Evolutionary conservation across 176 grass and related monocot genomes (phyloP), one percentile per base, ranked within the genome.

Genomic region (Hyparrhenia diplandra): DNA sequence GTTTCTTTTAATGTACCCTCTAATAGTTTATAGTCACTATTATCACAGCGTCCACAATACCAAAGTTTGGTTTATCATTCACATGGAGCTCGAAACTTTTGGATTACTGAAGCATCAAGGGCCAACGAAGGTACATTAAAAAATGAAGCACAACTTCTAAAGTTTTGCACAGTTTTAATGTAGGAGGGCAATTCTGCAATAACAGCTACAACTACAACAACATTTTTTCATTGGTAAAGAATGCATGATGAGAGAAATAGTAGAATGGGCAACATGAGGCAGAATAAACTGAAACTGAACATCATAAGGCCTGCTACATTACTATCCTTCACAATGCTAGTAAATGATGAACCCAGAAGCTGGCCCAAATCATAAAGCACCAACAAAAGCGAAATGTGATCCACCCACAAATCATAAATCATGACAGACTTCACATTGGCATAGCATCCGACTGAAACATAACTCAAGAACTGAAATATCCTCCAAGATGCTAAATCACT

Each of bases 311-410:
- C 27, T 20, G 0, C 6, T 23, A 46, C 1, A 13, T 6, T 8
- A 20, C 24, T 63, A 80, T 64, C 52, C 40, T 55, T 43, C 55
- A 39, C 30, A 73, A 78, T n/a, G 35, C 34, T 52, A 69, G 39
- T 18, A 51, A 61, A 49, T 27, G 17, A 68, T 40, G 1, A 49
- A 70, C 6, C 8, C 27, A 51, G 39, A 11, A 79, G 62, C 18
- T 77, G 73, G 4, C 29, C n/a, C 4, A 43, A 58, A 54, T 79
- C 5, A 20, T 52, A n/a, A 39, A 74, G 35, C 49, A 79, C 21
- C 36, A 71, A 25, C 43, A 67, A 66, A 76, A 86, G 20, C 66
- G 11, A 75, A 55, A 74, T 20, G 30, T 27, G 41, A 84, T 42
- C 4, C 10, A 30, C 23, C 39, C 24, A 34, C 2, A 58, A 73